Evolutionary conservation across 2,329 filamentous ascomycete species (phyloP).

Genomic region (Colletotrichum sp.): DNA sequence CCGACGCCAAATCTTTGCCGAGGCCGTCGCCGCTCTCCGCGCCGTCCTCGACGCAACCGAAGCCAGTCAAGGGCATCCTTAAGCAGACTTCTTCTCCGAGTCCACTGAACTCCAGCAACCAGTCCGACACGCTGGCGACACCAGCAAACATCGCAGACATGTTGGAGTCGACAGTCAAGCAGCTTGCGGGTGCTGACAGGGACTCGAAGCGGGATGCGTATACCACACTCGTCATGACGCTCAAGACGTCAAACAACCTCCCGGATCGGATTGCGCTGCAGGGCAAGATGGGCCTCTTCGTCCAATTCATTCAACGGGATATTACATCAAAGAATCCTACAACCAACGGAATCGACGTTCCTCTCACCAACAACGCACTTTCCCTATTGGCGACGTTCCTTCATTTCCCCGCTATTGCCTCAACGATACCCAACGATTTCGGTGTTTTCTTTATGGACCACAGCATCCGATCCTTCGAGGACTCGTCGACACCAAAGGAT

Average conservation of each 20-base stretch:
- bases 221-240: constrained; percentile 73
- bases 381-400: constrained; percentile 80
- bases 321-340: constrained; percentile 65
- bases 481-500: constrained; percentile 73
- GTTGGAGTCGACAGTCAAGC: constrained; percentile 83
- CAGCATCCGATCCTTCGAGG: constrained; percentile 75
- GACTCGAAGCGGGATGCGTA: constrained; percentile 85
- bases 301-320: constrained; percentile 85
- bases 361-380: constrained; percentile 78
- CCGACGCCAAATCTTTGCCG: constrained; percentile 38
- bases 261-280: constrained; percentile 76
- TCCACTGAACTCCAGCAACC: constrained; percentile 42
- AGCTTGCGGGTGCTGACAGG: constrained; percentile 77
- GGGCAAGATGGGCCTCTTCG: constrained; percentile 77
- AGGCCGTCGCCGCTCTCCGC: constrained; percentile 45
- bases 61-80: constrained; percentile 72
- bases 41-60: constrained; percentile 43
- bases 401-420: constrained; percentile 73
- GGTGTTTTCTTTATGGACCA: constrained; percentile 81
- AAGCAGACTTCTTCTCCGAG: constrained; percentile 68
- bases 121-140: constrained; percentile 39
- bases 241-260: constrained; percentile 83
- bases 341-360: constrained; percentile 62
- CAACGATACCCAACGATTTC: constrained; percentile 78
- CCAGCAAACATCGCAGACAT: constrained; percentile 73